Evolutionary conservation across 2,329 filamentous ascomycete genomes (phyloP), one percentile per base, ranked within the genome.

Genomic region (Didymella pomorum): DNA sequence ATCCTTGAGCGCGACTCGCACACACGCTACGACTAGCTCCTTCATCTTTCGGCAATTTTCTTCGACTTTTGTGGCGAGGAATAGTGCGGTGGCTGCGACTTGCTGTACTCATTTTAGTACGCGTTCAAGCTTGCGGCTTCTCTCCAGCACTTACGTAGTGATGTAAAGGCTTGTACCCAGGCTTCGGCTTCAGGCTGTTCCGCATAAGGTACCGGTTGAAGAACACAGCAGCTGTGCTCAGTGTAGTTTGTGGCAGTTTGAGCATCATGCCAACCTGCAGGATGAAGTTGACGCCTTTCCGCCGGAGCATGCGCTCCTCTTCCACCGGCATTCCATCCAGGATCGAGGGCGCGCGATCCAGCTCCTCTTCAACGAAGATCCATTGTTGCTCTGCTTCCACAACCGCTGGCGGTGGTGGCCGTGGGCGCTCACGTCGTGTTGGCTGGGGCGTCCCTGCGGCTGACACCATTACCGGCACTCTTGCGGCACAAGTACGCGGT

Each of bases 121-220:
- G 31, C 14, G 10, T 43, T 18, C 2, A 42, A n/a, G 31, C 31
- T 18, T 35, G 16, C 7, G 16, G 11, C 16, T 6, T 35, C 4
- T n/a, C 31, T 35, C 18, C 11, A 14, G 16, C 16, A 21, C 78
- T 68, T 63, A 80, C 78, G 73, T 97, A 98, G 69, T 97, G 93
- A 76, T 97, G 94, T 46, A 96, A 86, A 14, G 92, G 92, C 44
- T 81, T 81, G 51, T 82, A 82, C 53, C 80, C 80, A 63, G 87
- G 90, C 70, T 89, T 86, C 68, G 89, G 85, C 47, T 90, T 88
- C 85, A 96, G 89, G 72, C 88, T 94, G 72, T 84, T 88, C 63
- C 93, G 89, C 92, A 98, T 97, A 75, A 93, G 93, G 76, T 97
- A 98, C 29, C 95, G 87, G 77, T 99, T 94, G 76, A 99, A 93